These are phyloP conservation scores for Allium cepa DNA, from an alignment of 106 monocot species.

Conservation along the genomic window DNA sequence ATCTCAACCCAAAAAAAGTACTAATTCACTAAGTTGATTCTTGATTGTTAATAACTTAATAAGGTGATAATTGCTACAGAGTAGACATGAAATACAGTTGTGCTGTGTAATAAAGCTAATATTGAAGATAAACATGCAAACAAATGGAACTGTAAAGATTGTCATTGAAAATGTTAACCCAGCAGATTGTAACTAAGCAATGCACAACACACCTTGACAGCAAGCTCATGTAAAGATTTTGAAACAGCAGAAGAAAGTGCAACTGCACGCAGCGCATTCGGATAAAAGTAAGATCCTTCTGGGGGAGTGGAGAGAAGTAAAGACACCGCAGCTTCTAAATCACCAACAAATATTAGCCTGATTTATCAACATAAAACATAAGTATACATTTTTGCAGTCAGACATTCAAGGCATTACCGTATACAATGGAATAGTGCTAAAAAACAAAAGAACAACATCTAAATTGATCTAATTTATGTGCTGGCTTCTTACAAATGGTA, in stretches of 20 bases:
- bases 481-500: too few relatives aligned
- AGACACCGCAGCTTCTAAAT: constrained; percentile 92
- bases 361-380: not conserved
- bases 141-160: too few relatives aligned
- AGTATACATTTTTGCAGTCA: not conserved
- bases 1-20: too few relatives aligned
- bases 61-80: too few relatives aligned
- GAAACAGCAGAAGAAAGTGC: constrained; percentile 97
- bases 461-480: too few relatives aligned
- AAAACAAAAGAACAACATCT: too few relatives aligned
- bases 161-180: too few relatives aligned
- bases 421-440: too few relatives aligned
- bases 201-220: constrained; percentile 64
- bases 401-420: not conserved
- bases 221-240: constrained; percentile 92
- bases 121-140: not conserved
- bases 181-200: not conserved
- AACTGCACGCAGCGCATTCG: constrained; percentile 93
- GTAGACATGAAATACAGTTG: too few relatives aligned
- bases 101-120: too few relatives aligned
- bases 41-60: too few relatives aligned
- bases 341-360: constrained; percentile 88
- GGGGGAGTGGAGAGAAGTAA: constrained; percentile 94
- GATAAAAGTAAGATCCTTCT: constrained; percentile 89
- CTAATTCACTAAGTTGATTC: too few relatives aligned